Conservation (phyloP, 2,329 filamentous ascomycete species). For the Corniculantispora saksenae region DNA sequence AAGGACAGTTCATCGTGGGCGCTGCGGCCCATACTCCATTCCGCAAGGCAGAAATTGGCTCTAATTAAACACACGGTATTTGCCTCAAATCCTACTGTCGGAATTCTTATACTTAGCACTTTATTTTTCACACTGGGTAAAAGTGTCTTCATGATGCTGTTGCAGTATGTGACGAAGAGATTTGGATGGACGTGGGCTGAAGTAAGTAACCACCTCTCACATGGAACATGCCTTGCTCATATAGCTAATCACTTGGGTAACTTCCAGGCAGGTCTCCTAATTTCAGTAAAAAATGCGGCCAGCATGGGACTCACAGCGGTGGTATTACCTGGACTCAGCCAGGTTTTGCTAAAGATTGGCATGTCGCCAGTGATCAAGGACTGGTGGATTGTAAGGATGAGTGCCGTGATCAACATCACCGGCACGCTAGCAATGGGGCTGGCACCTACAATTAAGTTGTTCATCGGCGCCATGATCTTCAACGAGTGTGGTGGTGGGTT, state of each 20-base stretch:
- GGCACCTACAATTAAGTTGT: neutral
- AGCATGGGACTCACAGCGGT: neutral
- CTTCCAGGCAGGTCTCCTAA: neutral
- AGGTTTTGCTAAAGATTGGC: constrained; percentile 1
- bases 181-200: constrained; percentile 20
- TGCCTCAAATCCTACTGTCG: neutral
- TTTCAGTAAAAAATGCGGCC: neutral
- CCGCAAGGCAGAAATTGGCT: neutral
- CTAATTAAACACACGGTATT: constrained; percentile 3
- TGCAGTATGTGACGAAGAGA: constrained; percentile 18
- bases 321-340: constrained; percentile 1
- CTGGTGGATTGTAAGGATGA: constrained; percentile 14
- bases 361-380: constrained; percentile 11
- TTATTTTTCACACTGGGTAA: constrained; percentile 4
- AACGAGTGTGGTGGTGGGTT: neutral
- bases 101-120: neutral
- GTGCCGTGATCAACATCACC: neutral
- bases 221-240: neutral
- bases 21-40: neutral
- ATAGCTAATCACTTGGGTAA: neutral
- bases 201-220: constrained; percentile 1
- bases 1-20: neutral
- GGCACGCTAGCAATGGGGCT: constrained; percentile 4
- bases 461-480: constrained; percentile 5
- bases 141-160: constrained; percentile 3